Base-by-base conservation (phyloP, 352 stramenopile species). In the Stramenopiles sp. region DNA sequence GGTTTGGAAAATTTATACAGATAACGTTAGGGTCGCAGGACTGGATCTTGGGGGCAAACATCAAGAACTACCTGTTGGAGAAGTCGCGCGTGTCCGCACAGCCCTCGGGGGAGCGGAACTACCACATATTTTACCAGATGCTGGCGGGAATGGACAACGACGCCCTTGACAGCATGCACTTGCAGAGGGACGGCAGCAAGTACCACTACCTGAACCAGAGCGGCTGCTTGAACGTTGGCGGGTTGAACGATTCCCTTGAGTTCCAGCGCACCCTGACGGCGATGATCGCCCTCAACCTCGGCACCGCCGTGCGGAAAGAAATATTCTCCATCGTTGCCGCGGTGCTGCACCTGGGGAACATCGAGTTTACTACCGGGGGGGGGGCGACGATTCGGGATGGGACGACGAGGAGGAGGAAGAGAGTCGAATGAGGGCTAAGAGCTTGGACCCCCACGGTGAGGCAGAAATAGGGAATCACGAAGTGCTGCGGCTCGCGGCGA, bases 281-380 rank as follows among this genome's bases (percentile, higher is more conserved):
- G 3, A 96, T 96, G 89, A 83, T 84, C 3, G 93, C 86, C 6
- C 88, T 97, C 36, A 86, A 91, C 31, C 96, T 97, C 37, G 77
- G 80, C 0, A 77, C 82, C 0, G 88, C 96, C 30, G 83, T 95
- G 2, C 89, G 96, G 77, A 88, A 96, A 32, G 90, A 85, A 0
- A 95, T 98, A 33, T 95, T 98, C 68, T 86, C 84, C 25, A 88
- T 98, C 4, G 87, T 99, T 53, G 94, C 95, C 12, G 95, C 90
- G 36, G 87, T 99, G 37, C 80, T 99, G 77, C 93, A 99, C 79
- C 84, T 99, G 0, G 95, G 95, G 69, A 97, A 99, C 81, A 85
- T 98, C 71, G 86, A 85, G 32, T 98, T 98, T 78, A 86, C 87
- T 71, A 33, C n/a, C n/a, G n/a, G n/a, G n/a, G n/a, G 32, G 48